Conservation (phyloP, 345 rosid species). For the Gynandropsis gynandra region DNA sequence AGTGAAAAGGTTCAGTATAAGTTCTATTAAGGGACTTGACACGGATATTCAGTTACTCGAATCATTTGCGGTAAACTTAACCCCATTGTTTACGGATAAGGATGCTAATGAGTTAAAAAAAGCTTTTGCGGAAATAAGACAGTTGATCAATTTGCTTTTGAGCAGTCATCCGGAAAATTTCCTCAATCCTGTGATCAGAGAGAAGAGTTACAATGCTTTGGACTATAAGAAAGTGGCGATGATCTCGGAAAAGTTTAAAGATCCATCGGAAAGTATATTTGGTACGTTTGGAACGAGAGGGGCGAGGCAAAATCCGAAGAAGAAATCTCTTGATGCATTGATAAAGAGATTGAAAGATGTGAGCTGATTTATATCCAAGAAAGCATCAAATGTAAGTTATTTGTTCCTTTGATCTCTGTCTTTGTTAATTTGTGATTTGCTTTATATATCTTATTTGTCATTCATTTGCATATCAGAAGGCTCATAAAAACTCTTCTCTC, state of each 20-base stretch:
- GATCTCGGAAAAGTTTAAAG: conserved; percentile 82
- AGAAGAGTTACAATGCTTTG: conserved; percentile 70
- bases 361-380: conserved; percentile 36
- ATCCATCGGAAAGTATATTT: conserved; percentile 80
- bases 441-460: no score
- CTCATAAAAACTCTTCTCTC: no score
- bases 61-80: conserved; percentile 70
- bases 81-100: conserved; percentile 59
- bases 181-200: conserved; percentile 76
- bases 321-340: conserved; percentile 82
- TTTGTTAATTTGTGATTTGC: no score
- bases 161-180: conserved; percentile 91
- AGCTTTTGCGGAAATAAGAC: conserved; percentile 76
- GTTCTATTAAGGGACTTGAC: conserved; percentile 77
- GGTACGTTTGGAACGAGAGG: conserved; percentile 92
- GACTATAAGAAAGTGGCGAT: conserved; percentile 73
- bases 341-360: conserved; percentile 87
- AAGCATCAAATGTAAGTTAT: conserved; percentile 27
- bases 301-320: conserved; percentile 75
- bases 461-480: no score
- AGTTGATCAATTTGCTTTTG: conserved; percentile 70
- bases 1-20: conserved; percentile 71
- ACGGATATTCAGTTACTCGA: conserved; percentile 76
- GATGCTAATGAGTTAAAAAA: conserved; percentile 72
- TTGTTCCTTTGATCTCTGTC: conserved; percentile 17